Base-by-base conservation (phyloP, 257 asterid genomes). In the Salvia rosmarinus region DNA sequence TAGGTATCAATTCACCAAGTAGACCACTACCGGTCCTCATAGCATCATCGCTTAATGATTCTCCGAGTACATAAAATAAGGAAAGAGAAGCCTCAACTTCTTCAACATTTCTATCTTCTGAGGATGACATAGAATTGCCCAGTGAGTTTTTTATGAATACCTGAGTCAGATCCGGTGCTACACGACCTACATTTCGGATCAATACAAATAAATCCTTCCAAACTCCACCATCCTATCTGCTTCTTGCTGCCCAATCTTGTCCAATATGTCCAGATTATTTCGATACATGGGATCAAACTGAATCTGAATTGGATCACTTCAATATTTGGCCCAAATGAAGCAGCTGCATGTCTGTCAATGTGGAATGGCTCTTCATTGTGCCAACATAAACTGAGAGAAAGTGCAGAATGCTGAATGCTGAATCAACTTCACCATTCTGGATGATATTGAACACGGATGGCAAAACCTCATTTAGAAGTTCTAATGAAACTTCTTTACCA, bases 41-140 rank as follows among this genome's bases (percentile, higher is more conserved):
- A 46, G 83, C 76, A 80, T 91, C 96, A 30, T 88, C 97, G 47
- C 66, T 86, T 60, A 88, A 78, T 16, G 95, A 89, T 76, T 91
- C 99, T 25, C 99, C 99, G 58, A 89, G 87, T 4, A 93, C 96
- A 80, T 85, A 90, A 64, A 95, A 80, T 28, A 95, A 87, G 52
- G 98, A 91, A 67, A 95, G 97, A 58, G 98, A 87, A 34, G 95
- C 98, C 82, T 95, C 99, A 67, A 95, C 96, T 74, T 91, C 97
- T 81, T 95, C 99, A 3, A 82, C 90, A 68, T 87, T 87, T 71
- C 83, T 85, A 77, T 91, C 94, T 16, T 79, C 88, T 3, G 90
- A 51, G 12, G 95, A 86, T 40, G 89, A 79, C 55, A 82, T 87
- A 59, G 98, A 90, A 52, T 59, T 82, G 20, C 67, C 83, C 71